These are phyloP conservation scores for Zelopaecilomyces penicillatus DNA, from an alignment of 2,329 filamentous ascomycete species.

Conservation along the genomic window DNA sequence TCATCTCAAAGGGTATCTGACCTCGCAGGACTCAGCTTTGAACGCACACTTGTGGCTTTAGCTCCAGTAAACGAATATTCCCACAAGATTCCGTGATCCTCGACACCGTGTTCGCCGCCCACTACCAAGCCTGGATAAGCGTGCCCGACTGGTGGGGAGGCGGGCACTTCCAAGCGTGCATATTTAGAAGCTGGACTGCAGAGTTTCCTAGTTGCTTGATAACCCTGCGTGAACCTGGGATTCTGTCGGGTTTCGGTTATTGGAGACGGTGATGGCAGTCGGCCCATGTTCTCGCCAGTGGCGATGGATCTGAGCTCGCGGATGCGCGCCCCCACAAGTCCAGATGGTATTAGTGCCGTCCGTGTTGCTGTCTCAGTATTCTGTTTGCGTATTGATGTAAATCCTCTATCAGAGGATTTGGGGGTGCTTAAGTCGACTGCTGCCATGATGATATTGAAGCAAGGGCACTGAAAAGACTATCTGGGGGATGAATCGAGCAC, in stretches of 20 bases:
- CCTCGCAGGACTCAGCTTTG: too few species aligned
- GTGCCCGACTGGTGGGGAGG: conserved; percentile 13
- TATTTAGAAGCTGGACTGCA: conserved; percentile 19
- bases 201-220: conserved; percentile 15
- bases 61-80: neutral
- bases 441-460: too few species aligned
- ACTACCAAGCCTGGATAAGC: conserved; percentile 13
- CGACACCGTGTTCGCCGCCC: conserved; percentile 8
- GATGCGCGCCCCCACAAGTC: conserved; percentile 22
- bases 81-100: conserved; percentile 5
- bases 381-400: too few species aligned
- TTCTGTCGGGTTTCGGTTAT: conserved; percentile 15
- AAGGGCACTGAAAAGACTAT: too few species aligned
- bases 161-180: conserved; percentile 12
- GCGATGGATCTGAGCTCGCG: conserved; percentile 18
- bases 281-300: conserved; percentile 7
- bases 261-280: conserved; percentile 4
- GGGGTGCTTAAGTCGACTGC: too few species aligned
- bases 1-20: too few species aligned
- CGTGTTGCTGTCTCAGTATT: neutral
- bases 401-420: too few species aligned
- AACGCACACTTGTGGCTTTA: too few species aligned
- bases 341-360: conserved; percentile 14
- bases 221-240: conserved; percentile 20
- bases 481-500: too few species aligned